Evolutionary conservation across 768 basidiomycete species (phyloP), one percentile per base, ranked within the genome.

Genomic region (Lactarius quietus): DNA sequence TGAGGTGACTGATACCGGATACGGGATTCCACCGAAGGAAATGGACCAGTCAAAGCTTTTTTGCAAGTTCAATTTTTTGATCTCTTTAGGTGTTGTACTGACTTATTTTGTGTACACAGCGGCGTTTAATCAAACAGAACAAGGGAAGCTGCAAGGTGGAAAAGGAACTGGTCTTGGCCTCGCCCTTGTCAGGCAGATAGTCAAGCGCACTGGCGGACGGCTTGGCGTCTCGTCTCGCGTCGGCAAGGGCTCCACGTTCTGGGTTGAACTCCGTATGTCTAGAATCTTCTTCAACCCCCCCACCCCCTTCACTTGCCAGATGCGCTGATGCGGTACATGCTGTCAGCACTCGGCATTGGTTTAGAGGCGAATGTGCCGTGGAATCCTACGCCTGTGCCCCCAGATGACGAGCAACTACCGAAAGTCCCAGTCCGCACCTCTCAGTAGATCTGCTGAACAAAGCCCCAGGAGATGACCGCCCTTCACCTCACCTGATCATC

Each of bases 231-330:
- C 65, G 43, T 74, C 71, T 23, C 73, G 86, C 73, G 76, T 83
- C 1, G 82, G 83, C 9, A 79, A 84, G 69, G 94, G 94, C 18
- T 91, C 88, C 39, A 92, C 88, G 41, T 95, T 95, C 78, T 95
- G 93, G 93, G 88, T 92, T 10, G 91, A 92, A 73, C 74, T 92
- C 39, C 88, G 79, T 82, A 72, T 68, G 81, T 77, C 6, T 10
- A n/a, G 59, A 54, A 61, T 58, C 59, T 55, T 54, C 55, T 62
- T 39, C 8, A 38, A 23, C n/a, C n/a, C n/a, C n/a, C n/a, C n/a
- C n/a, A 3, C 28, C 18, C n/a, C 23, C 18, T 29, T 36, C 33
- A 26, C 17, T 31, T 17, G 41, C 12, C 5, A 12, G 45, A 31
- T n/a, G 26, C 26, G 12, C 33, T 56, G 35, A 57, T 51, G 7